Base-by-base conservation (phyloP, 2,329 filamentous ascomycete genomes). In the Metarhizium humberi region DNA sequence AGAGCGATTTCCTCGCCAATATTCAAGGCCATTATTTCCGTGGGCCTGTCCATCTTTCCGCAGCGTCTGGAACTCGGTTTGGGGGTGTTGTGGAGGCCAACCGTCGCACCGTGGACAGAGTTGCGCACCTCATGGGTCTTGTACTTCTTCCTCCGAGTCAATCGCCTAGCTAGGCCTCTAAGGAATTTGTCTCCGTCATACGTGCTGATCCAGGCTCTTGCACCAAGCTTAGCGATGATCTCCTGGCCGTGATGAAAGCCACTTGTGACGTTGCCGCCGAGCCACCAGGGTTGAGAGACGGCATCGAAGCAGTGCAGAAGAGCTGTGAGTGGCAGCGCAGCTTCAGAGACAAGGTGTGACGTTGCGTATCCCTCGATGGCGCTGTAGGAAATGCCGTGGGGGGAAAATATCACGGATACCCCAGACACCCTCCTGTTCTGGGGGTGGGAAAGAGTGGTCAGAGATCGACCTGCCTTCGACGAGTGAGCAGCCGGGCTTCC, bases 291-390 rank as follows among this genome's bases (percentile, higher is more conserved):
- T 48, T 81, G 82, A 20, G 74, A 69, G 30, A 84, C 76, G 8
- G 71, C 71, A 61, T 86, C 80, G 67, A 87, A 84, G 53, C 79
- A 80, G 65, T 88, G 85, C 16, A 88, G 72, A 4, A 88, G 77
- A 0, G 79, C 78, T 0, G 81, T 86, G 18, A 88, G 70, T 0
- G 83, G 84, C 3, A 86, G 72, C 0, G 83, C 81, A 2, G 78
- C 73, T 62, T 80, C 75, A 1, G 72, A 65, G 2, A 80, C 70
- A 3, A 87, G 78, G 62, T 86, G 80, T 0, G 76, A 74, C 2
- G 77, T 75, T 6, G 77, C 75, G 63, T 85, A 88, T 6, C 78
- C 70, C 34, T 74, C 69, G 10, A 88, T 70, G 25, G 75, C 71
- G 5, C 73, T 65, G 61, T 80, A 81, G 0, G 76, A 71, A 43